A percentile compares a stretch with the other conserved stretches of the same genome.
Conservation (phyloP, 2,329 filamentous ascomycete species). For the Bretziella fagacearum region DNA sequence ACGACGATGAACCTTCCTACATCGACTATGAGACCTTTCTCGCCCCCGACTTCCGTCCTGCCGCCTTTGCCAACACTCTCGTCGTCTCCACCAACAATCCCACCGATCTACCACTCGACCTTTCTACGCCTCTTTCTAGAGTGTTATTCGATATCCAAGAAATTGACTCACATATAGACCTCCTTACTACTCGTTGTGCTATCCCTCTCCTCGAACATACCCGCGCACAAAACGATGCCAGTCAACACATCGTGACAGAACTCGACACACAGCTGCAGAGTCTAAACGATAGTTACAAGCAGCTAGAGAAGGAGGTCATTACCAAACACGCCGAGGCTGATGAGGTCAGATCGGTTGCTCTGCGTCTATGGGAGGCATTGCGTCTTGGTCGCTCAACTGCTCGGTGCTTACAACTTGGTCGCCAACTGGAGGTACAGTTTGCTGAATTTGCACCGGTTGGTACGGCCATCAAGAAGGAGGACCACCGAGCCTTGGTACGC, state of each 20-base stretch:
- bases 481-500: constrained; percentile 63
- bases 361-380: constrained; percentile 65
- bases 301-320: constrained; percentile 73
- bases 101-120: constrained; percentile 74
- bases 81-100: constrained; percentile 84
- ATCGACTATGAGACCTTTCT: constrained; percentile 93
- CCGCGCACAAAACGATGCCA: constrained; percentile 53
- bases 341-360: constrained; percentile 59
- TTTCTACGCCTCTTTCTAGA: constrained; percentile 81
- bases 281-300: constrained; percentile 69
- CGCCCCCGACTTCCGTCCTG: constrained; percentile 62
- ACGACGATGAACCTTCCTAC: constrained; percentile 57
- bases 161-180: constrained; percentile 88
- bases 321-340: constrained; percentile 74
- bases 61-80: constrained; percentile 72
- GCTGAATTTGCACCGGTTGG: constrained; percentile 40
- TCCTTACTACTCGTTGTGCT: constrained; percentile 68
- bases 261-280: constrained; percentile 65
- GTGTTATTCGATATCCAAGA: constrained; percentile 95
- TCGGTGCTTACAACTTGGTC: constrained; percentile 62
- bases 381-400: constrained; percentile 59
- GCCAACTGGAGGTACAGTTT: constrained; percentile 77
- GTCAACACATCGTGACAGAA: constrained; percentile 52
- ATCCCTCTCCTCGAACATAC: constrained; percentile 68
- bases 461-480: constrained; percentile 37